Evolutionary conservation across 1,284 basidiomycete genomes (phyloP).

Genomic region (Ganoderma sinense): DNA sequence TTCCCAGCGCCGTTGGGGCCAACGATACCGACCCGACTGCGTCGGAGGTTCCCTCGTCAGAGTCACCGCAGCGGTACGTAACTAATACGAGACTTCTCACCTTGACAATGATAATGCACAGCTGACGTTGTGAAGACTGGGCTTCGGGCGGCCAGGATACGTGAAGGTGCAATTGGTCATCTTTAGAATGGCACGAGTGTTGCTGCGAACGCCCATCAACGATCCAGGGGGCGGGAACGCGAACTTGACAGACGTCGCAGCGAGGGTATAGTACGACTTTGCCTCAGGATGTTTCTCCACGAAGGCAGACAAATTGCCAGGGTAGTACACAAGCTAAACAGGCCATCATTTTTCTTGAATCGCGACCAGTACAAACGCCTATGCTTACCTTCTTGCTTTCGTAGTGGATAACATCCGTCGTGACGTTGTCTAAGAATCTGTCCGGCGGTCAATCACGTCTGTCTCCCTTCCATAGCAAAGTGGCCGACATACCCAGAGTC

Average conservation of each 20-base stretch:
- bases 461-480: not conserved
- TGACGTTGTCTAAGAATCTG: conserved; percentile 96
- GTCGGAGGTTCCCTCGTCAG: conserved; percentile 29
- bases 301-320: conserved; percentile 93
- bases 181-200: conserved; percentile 96
- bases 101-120: conserved; percentile 93
- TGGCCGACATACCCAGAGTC: conserved; percentile 82
- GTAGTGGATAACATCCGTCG: conserved; percentile 99
- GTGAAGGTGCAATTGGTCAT: conserved; percentile 93
- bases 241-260: conserved; percentile 96
- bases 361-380: not conserved
- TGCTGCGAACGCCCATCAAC: conserved; percentile 97
- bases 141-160: conserved; percentile 87
- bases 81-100: conserved; percentile 45
- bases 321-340: conserved; percentile 88
- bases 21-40: conserved; percentile 86
- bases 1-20: conserved; percentile 96
- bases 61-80: conserved; percentile 6
- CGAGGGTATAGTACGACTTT: conserved; percentile 96
- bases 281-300: conserved; percentile 94
- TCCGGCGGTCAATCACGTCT: conserved; percentile 13
- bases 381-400: conserved; percentile 86
- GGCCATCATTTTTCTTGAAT: conserved; percentile 1
- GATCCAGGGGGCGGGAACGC: conserved; percentile 96
- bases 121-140: conserved; percentile 89